Evolutionary conservation across 169 alveolate genomes (phyloP).

Genomic region (Sarcocystis neurona): DNA sequence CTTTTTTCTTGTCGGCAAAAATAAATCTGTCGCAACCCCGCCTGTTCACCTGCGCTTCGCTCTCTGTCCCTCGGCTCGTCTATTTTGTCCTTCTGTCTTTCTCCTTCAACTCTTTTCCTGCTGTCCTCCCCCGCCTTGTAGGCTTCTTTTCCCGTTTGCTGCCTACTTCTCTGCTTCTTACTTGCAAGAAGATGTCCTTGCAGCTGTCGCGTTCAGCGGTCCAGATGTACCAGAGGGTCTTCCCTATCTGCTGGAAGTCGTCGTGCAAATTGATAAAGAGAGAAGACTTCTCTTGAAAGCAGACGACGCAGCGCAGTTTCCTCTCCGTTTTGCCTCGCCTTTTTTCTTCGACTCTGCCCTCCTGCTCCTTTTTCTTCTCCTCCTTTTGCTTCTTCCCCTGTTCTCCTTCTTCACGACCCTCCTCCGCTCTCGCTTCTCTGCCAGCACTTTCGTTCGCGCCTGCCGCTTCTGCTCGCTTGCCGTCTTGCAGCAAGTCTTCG

Average conservation of each 20-base stretch:
- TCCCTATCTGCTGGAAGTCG: slow-evolving; percentile 28
- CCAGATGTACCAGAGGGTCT: slow-evolving; percentile 48
- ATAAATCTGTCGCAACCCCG: not conserved
- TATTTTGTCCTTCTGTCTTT: not conserved
- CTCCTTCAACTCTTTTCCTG: not conserved
- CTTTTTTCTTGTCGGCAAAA: no score
- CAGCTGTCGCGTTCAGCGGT: slow-evolving; percentile 14
- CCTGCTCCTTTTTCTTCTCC: slow-evolving; percentile 8
- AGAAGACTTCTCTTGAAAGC: slow-evolving; percentile 36
- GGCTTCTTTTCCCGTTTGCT: not conserved
- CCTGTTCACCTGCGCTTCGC: not conserved
- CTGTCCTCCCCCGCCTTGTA: not conserved
- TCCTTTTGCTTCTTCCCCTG: slow-evolving; percentile 11
- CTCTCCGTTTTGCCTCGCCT: slow-evolving; percentile 9
- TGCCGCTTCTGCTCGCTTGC: slow-evolving; percentile 3
- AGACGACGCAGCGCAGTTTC: slow-evolving; percentile 56
- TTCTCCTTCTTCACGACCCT: no score
- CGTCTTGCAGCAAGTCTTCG: not conserved
- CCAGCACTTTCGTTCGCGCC: no score
- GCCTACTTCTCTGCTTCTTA: not conserved
- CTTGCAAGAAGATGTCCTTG: slow-evolving; percentile 49
- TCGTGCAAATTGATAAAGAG: slow-evolving; percentile 42
- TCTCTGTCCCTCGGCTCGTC: not conserved
- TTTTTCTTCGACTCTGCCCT: not conserved
- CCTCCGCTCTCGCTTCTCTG: no score